A percentile compares a stretch with the other conserved stretches of the same genome.
Conservation (phyloP, 2,329 filamentous ascomycete species). For the Aspergillus cejpii region DNA sequence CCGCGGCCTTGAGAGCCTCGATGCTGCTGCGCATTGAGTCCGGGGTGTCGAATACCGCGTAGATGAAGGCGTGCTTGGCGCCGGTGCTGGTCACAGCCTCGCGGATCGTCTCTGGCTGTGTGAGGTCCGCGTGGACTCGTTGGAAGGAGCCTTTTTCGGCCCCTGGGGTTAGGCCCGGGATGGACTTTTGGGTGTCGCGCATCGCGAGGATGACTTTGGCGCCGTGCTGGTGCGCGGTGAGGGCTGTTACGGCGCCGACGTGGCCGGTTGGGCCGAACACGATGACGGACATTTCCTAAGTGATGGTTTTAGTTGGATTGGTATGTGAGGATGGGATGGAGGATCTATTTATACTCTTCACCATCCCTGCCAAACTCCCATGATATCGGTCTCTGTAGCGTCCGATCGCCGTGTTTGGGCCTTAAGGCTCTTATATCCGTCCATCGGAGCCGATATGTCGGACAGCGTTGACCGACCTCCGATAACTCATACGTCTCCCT, state of each 20-base stretch:
- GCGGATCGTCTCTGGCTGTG: constrained; percentile 36
- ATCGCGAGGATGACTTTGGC: constrained; percentile 46
- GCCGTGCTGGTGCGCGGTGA: constrained; percentile 35
- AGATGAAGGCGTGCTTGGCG: constrained; percentile 47
- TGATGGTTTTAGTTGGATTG: background rate
- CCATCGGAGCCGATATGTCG: background rate
- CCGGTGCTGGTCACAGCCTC: constrained; percentile 35
- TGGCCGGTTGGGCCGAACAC: constrained; percentile 48
- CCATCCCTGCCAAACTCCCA: background rate
- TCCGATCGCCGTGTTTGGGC: background rate
- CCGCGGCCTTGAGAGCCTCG: constrained; percentile 41
- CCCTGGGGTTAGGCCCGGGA: constrained; percentile 30
- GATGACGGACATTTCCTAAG: constrained; percentile 26
- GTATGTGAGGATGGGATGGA: background rate
- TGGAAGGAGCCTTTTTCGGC: constrained; percentile 30
- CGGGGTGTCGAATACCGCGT: constrained; percentile 28
- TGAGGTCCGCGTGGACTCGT: constrained; percentile 44
- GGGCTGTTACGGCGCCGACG: constrained; percentile 40
- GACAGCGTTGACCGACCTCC: background rate
- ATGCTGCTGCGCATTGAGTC: constrained; percentile 41
- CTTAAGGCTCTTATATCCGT: no score
- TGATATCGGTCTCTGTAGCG: background rate
- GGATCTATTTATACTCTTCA: background rate
- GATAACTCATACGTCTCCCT: background rate
- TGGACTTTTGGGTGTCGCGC: constrained; percentile 42